Evolutionary conservation across 352 stramenopile genomes (phyloP).

Genomic region (Globisporangium camurandrum): DNA sequence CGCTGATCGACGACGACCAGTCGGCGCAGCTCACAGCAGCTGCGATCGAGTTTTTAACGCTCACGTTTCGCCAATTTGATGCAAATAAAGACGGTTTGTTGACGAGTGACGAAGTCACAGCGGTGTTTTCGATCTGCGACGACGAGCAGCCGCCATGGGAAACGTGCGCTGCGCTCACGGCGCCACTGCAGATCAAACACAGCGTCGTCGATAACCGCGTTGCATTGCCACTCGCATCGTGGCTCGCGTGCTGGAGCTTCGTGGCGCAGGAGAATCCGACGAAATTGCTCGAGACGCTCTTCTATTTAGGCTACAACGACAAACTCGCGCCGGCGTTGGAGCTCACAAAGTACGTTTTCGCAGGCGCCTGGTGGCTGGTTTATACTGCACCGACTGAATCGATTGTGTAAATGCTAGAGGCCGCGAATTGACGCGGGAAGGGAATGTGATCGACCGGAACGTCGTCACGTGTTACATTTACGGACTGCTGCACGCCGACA

Average conservation of each 20-base stretch:
- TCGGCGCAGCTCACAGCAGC: constrained; percentile 68
- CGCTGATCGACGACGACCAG: constrained; percentile 56
- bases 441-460: constrained; percentile 52
- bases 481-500: constrained; percentile 30
- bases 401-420: constrained; percentile 12
- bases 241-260: constrained; percentile 67
- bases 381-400: background rate
- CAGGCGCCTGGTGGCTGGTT: too few relatives aligned
- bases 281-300: constrained; percentile 68
- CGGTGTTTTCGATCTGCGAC: constrained; percentile 82
- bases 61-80: constrained; percentile 79
- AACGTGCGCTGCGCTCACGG: constrained; percentile 47
- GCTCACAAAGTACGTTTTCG: constrained; percentile 50
- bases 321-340: constrained; percentile 58
- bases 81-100: constrained; percentile 76
- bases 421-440: constrained; percentile 47
- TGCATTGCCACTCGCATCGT: constrained; percentile 45
- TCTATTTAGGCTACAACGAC: constrained; percentile 80
- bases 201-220: constrained; percentile 43
- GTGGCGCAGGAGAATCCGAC: constrained; percentile 69
- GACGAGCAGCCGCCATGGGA: constrained; percentile 61
- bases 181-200: constrained; percentile 48
- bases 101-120: constrained; percentile 51
- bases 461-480: constrained; percentile 71
- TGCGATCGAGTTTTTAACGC: constrained; percentile 62